phyloP scores from a whole-genome alignment of 2,329 filamentous ascomycete species.

The Exutisphaerella laricina region DNA sequence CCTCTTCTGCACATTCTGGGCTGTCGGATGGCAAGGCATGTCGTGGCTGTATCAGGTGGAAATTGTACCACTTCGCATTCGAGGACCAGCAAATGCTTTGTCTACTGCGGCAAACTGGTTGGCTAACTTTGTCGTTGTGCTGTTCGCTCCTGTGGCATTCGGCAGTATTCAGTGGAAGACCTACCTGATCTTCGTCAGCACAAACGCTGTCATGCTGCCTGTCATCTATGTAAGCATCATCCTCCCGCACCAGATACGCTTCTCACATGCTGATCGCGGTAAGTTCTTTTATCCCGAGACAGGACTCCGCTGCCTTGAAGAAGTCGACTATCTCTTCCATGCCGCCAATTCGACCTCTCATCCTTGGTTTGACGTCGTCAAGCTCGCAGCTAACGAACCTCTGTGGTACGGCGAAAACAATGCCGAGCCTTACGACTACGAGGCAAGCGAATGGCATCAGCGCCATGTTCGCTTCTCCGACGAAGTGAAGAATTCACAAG shows the following conservation, averaged over 20 bases:
- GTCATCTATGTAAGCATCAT: conserved; percentile 47
- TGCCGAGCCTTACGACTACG: conserved; percentile 18
- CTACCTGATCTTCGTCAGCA: conserved; percentile 68
- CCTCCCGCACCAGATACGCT: conserved; percentile 12
- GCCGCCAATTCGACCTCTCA: conserved; percentile 41
- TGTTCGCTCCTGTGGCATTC: conserved; percentile 55
- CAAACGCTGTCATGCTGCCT: conserved; percentile 50
- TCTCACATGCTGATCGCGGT: conserved; percentile 43
- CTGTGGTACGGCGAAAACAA: conserved; percentile 44
- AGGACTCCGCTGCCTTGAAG: conserved; percentile 52
- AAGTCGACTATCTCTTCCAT: conserved; percentile 64
- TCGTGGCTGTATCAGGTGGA: conserved; percentile 60
- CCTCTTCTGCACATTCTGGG: conserved; percentile 57
- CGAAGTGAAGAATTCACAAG: conserved; percentile 25
- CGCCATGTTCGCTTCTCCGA: conserved; percentile 27
- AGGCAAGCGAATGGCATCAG: conserved; percentile 32
- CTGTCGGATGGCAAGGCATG: conserved; percentile 55
- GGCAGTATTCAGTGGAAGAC: conserved; percentile 51
- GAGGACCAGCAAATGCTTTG: conserved; percentile 59
- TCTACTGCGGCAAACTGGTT: conserved; percentile 58
- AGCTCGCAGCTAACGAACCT: conserved; percentile 41
- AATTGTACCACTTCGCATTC: conserved; percentile 55
- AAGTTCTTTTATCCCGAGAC: conserved; percentile 60
- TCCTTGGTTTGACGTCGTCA: conserved; percentile 46
- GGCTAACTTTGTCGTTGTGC: conserved; percentile 57